Evolutionary conservation across 148 eudicot genomes (phyloP).

Genomic region (Rhododendron williamsianum): DNA sequence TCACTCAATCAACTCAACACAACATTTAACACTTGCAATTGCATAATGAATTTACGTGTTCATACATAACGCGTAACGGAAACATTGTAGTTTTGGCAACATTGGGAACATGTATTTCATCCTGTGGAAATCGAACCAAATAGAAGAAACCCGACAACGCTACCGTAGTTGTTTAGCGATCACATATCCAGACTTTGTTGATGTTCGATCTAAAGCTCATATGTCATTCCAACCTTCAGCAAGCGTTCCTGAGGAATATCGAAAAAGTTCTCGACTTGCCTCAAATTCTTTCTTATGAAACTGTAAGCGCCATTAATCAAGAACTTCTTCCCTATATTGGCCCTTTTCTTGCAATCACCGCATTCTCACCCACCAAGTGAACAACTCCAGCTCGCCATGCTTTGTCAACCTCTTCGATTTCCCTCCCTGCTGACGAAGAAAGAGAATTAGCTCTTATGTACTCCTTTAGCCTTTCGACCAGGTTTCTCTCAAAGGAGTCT

Average conservation of each 20-base stretch:
- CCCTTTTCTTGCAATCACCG: constrained; percentile 27
- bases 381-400: constrained; percentile 29
- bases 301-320: constrained; percentile 27
- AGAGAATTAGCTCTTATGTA: constrained; percentile 12
- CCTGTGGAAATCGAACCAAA: not conserved
- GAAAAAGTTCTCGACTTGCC: constrained; percentile 21
- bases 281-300: constrained; percentile 27
- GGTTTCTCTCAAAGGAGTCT: constrained; percentile 31
- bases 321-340: constrained; percentile 21
- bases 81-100: not conserved
- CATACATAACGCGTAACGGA: not conserved
- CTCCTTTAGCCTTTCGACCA: constrained; percentile 27
- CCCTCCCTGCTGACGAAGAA: constrained; percentile 11
- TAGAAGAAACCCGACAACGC: not conserved
- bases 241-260: constrained; percentile 29
- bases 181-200: not conserved
- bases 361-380: constrained; percentile 38
- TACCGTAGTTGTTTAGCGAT: not conserved
- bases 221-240: constrained; percentile 45
- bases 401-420: constrained; percentile 21
- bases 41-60: not conserved
- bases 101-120: not conserved
- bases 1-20: not conserved
- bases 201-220: constrained; percentile 26
- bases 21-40: not conserved